Percentiles rank a stretch among this genome's conserved stretches.
phyloP scores from a whole-genome alignment of 768 basidiomycete species.

The Paxillus ammoniavirescens region DNA sequence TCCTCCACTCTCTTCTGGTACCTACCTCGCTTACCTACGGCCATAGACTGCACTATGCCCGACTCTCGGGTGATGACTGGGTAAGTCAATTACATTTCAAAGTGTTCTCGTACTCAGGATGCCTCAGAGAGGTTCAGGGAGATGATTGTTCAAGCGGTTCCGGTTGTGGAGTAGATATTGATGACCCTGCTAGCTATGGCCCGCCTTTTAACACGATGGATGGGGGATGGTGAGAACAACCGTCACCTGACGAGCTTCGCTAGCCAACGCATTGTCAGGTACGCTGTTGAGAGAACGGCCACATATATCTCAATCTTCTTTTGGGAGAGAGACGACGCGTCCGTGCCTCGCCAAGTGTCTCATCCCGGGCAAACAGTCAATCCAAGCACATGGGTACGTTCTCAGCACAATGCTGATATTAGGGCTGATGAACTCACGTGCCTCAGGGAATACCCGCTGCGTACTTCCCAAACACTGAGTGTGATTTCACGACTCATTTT shows the following conservation, averaged over 20 bases:
- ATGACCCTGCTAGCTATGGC: conserved; percentile 28
- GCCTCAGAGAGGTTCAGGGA: not conserved
- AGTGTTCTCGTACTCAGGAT: not conserved
- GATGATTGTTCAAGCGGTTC: conserved; percentile 10
- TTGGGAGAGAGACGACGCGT: conserved; percentile 33
- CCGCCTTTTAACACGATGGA: conserved; percentile 30
- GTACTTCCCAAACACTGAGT: conserved; percentile 57
- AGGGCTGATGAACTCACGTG: conserved; percentile 16
- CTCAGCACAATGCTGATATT: conserved; percentile 13
- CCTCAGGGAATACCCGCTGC: conserved; percentile 54
- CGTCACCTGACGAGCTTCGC: not conserved
- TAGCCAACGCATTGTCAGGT: conserved; percentile 17
- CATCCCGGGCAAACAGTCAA: conserved; percentile 13
- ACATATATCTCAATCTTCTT: conserved; percentile 37
- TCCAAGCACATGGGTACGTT: conserved; percentile 18
- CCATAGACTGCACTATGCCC: conserved; percentile 28
- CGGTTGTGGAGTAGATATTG: conserved; percentile 30
- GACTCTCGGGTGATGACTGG: conserved; percentile 25
- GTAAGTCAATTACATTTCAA: conserved; percentile 10
- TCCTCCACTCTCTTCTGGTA: not conserved
- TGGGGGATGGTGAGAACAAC: conserved; percentile 28
- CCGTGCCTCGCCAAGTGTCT: conserved; percentile 33
- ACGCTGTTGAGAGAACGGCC: conserved; percentile 31
- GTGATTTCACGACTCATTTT: conserved; percentile 53
- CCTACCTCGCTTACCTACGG: not conserved